Evolutionary conservation across 352 stramenopile genomes (phyloP).

Genomic region (Phytophthora melonis): DNA sequence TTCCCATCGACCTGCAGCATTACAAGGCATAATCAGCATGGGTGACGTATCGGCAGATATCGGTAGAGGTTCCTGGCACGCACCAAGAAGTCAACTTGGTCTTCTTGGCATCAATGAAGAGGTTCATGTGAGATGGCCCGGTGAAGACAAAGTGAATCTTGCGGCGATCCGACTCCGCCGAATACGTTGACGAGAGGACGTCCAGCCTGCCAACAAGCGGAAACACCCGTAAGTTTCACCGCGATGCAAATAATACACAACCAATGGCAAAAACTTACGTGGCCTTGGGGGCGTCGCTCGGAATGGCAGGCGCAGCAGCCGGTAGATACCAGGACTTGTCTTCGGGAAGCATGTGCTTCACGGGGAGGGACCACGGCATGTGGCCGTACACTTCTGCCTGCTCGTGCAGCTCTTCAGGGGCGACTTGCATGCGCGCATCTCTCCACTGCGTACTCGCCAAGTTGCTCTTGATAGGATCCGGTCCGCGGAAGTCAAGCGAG

Average conservation of each 20-base stretch:
- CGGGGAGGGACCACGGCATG: constrained; percentile 70
- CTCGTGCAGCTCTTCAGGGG: constrained; percentile 52
- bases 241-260: background rate
- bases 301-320: constrained; percentile 39
- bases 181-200: constrained; percentile 71
- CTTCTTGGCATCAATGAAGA: constrained; percentile 82
- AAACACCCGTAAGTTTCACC: constrained; percentile 8
- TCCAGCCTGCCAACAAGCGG: constrained; percentile 42
- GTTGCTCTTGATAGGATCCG: constrained; percentile 54
- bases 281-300: constrained; percentile 5
- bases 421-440: constrained; percentile 40
- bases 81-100: constrained; percentile 78
- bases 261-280: background rate
- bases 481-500: constrained; percentile 72
- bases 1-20: constrained; percentile 67
- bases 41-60: background rate
- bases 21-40: background rate
- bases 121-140: constrained; percentile 71
- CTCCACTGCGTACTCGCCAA: constrained; percentile 65
- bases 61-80: background rate
- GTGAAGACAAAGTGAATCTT: constrained; percentile 75
- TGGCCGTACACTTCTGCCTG: constrained; percentile 73
- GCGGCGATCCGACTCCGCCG: constrained; percentile 55
- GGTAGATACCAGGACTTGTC: constrained; percentile 80
- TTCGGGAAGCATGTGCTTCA: constrained; percentile 74